Evolutionary conservation across 495 filamentous ascomycete species (phyloP).

Genomic region (Penicillium pancosmium): DNA sequence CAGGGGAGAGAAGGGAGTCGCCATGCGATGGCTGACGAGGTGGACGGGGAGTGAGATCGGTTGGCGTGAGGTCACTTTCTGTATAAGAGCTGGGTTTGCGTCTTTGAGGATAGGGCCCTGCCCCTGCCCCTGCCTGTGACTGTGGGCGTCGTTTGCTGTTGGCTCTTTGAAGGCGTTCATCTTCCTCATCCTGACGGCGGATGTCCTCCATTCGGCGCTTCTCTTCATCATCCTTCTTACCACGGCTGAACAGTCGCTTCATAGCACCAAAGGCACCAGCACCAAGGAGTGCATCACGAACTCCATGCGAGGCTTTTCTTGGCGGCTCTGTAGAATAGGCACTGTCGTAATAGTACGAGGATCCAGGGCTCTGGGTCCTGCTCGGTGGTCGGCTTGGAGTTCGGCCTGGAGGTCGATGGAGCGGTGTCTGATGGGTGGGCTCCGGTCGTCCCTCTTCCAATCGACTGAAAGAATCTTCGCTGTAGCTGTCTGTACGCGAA

Average conservation of each 20-base stretch:
- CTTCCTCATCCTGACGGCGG: constrained; percentile 56
- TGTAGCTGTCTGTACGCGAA: constrained; percentile 44
- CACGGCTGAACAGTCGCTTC: constrained; percentile 65
- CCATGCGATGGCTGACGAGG: constrained; percentile 36
- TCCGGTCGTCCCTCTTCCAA: constrained; percentile 46
- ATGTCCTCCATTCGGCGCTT: constrained; percentile 65
- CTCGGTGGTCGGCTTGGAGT: constrained; percentile 44
- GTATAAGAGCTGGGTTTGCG: constrained; percentile 50
- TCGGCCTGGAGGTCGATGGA: constrained; percentile 30
- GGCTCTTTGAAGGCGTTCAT: constrained; percentile 58
- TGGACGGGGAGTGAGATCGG: constrained; percentile 42
- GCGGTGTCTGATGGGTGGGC: constrained; percentile 43
- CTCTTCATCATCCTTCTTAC: constrained; percentile 60
- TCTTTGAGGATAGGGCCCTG: constrained; percentile 59
- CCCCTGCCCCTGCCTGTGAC: constrained; percentile 56
- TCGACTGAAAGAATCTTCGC: constrained; percentile 45
- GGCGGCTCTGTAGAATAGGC: constrained; percentile 45
- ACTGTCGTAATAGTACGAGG: constrained; percentile 48
- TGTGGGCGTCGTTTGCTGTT: constrained; percentile 53
- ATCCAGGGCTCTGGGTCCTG: constrained; percentile 46
- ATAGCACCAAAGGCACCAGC: constrained; percentile 67
- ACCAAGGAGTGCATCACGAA: constrained; percentile 66
- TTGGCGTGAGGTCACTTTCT: constrained; percentile 49
- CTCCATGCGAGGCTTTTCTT: constrained; percentile 46
- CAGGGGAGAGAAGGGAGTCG: constrained; percentile 32